Percentiles rank a stretch among this genome's conserved stretches.
These are phyloP conservation scores for Verticillium nonalfalfae DNA, from an alignment of 2,329 filamentous ascomycete genomes.

Conservation along the genomic window DNA sequence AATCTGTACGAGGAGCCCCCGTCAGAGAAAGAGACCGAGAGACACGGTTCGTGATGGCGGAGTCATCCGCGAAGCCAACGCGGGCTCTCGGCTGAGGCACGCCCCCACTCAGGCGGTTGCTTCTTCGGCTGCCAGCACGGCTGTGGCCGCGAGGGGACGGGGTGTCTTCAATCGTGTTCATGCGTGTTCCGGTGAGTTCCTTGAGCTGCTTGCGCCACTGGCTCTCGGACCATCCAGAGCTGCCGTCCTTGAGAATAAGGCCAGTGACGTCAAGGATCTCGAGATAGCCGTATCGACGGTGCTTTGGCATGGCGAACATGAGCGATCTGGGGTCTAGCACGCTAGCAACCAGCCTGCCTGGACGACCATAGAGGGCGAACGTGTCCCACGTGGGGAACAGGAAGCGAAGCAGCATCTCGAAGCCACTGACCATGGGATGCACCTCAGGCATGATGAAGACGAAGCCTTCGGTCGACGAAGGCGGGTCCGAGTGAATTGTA, in stretches of 20 bases:
- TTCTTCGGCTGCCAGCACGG: slow-evolving; percentile 42
- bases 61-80: slow-evolving; percentile 54
- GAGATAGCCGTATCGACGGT: slow-evolving; percentile 82
- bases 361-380: slow-evolving; percentile 85
- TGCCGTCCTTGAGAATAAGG: slow-evolving; percentile 73
- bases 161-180: slow-evolving; percentile 55
- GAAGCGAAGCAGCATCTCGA: slow-evolving; percentile 91
- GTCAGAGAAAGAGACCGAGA: slow-evolving; percentile 45
- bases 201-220: slow-evolving; percentile 90
- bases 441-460: slow-evolving; percentile 97
- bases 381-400: slow-evolving; percentile 93
- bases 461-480: slow-evolving; percentile 80
- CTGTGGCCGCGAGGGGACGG: slow-evolving; percentile 20
- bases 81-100: slow-evolving; percentile 29
- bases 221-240: slow-evolving; percentile 70
- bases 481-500: slow-evolving; percentile 74
- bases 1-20: slow-evolving; percentile 40
- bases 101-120: slow-evolving; percentile 46
- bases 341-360: slow-evolving; percentile 79
- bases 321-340: slow-evolving; percentile 79
- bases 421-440: slow-evolving; percentile 84
- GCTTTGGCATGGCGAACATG: slow-evolving; percentile 97
- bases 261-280: slow-evolving; percentile 80
- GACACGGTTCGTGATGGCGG: slow-evolving; percentile 36
- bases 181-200: slow-evolving; percentile 75